Base-by-base conservation (phyloP, 1,284 basidiomycete genomes). In the Cutaneotrichosporon arboriforme region DNA sequence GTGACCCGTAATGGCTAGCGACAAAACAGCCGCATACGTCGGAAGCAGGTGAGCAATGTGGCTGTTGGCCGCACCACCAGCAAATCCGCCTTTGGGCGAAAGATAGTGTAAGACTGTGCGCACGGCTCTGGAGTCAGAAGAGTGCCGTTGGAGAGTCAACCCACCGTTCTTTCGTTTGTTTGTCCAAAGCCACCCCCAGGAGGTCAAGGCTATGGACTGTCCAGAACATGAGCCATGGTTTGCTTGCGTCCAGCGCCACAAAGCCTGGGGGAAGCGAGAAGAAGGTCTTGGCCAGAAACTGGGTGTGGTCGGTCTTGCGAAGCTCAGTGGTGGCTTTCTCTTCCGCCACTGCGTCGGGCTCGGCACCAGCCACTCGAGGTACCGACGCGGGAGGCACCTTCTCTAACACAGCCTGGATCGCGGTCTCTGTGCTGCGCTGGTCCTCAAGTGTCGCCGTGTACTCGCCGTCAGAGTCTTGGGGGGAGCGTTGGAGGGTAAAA, bases 201-300 rank as follows among this genome's bases (percentile, higher is more conserved):
- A 84, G 69, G 60, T 86, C 84, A 58, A 93, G 84, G 33, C 83
- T 80, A 63, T 97, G 90, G 2, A 92, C 68, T 0, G 84, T 85
- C 92, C 93, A 97, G 74, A 87, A 96, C 56, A 94, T 70, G 26
- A 96, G 77, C 93, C 92, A 97, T 0, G 91, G 86, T 64, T 91
- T 84, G 60, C 88, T 91, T 0, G 92, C 90, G 70, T 97, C 92
- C 62, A 94, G 85, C 22, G 82, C 83, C n/a, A 77, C 80, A 68
- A 88, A 94, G 46, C 83, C 78, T 7, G 78, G 73, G 0, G 90
- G 88, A 53, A 86, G 83, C 14, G 33, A 13, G 55, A 74, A 70
- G 36, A 75, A 63, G 34, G 63, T 62, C 44, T 53, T 55, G 4
- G 59, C 67, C 18, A 76, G 60, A 51, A 66, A 75, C 17, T 60